Conservation (phyloP, 2,329 filamentous ascomycete genomes). For the Calonectria naviculata region DNA sequence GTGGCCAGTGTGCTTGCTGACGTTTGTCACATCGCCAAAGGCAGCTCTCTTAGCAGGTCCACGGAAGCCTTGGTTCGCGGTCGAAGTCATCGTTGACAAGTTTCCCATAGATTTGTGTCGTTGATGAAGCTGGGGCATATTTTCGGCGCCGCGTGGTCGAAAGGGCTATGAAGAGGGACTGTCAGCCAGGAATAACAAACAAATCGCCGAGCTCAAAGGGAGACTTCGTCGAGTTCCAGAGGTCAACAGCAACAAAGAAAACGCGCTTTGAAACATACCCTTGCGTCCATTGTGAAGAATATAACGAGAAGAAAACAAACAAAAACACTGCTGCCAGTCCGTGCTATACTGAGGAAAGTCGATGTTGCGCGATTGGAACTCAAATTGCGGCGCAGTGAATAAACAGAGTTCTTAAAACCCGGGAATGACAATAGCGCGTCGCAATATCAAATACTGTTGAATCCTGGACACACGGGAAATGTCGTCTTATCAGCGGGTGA, state of each 20-base stretch:
- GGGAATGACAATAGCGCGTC: constrained; percentile 19
- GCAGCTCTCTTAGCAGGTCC: constrained; percentile 77
- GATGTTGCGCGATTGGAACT: constrained; percentile 35
- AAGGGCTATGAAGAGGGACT: constrained; percentile 47
- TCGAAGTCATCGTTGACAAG: constrained; percentile 52
- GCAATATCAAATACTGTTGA: constrained; percentile 22
- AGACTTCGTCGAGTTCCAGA: constrained; percentile 17
- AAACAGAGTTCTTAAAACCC: constrained; percentile 3
- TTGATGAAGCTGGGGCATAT: constrained; percentile 71
- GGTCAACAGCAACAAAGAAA: constrained; percentile 19
- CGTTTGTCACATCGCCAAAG: constrained; percentile 87
- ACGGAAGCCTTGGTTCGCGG: constrained; percentile 44
- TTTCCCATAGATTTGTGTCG: constrained; percentile 83
- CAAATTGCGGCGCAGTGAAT: constrained; percentile 15
- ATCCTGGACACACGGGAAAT: constrained; percentile 1
- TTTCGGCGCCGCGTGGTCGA: constrained; percentile 61
- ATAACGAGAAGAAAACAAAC: constrained; percentile 6
- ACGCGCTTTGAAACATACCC: constrained; percentile 42
- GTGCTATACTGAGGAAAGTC: constrained; percentile 26
- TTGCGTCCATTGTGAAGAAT: constrained; percentile 47
- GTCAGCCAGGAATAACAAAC: constrained; percentile 28
- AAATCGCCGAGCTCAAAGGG: constrained; percentile 28
- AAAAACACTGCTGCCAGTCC: constrained; percentile 20
- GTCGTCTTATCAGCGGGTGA: constrained; percentile 8
- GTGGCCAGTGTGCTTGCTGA: constrained; percentile 51